A percentile compares a stretch with the other conserved stretches of the same genome.
These are phyloP conservation scores for Rhynchosporium agropyri DNA, from an alignment of 2,329 filamentous ascomycete species.

Conservation along the genomic window DNA sequence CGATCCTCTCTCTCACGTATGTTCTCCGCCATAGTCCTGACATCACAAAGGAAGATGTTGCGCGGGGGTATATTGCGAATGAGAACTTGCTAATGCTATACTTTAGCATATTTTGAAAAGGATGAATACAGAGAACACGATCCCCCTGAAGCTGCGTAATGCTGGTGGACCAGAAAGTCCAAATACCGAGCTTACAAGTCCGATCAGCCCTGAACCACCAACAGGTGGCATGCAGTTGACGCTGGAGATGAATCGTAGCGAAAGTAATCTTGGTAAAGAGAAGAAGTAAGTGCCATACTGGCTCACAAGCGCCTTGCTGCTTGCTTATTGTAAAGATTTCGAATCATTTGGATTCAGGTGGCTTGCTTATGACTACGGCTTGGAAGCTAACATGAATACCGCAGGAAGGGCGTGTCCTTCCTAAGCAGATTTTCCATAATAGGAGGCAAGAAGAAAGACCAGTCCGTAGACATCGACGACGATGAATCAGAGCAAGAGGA, in stretches of 20 bases:
- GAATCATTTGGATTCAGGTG: slow-evolving; percentile 15
- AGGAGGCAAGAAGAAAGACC: slow-evolving; percentile 72
- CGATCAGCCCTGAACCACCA: slow-evolving; percentile 34
- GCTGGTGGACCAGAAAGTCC: slow-evolving; percentile 56
- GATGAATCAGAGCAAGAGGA: slow-evolving; percentile 73
- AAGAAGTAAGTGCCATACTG: slow-evolving; percentile 60
- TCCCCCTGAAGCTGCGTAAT: slow-evolving; percentile 54
- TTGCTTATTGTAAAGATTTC: slow-evolving; percentile 25
- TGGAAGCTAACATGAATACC: slow-evolving; percentile 22
- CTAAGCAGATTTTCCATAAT: slow-evolving; percentile 80
- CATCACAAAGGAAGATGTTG: slow-evolving; percentile 8
- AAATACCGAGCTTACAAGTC: slow-evolving; percentile 31
- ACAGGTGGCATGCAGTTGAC: slow-evolving; percentile 44
- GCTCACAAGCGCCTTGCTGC: slow-evolving; percentile 12
- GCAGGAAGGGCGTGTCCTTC: slow-evolving; percentile 85
- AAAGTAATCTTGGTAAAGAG: slow-evolving; percentile 51
- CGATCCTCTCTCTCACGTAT: slow-evolving; percentile 69
- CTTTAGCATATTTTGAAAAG: slow-evolving; percentile 62
- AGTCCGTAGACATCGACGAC: slow-evolving; percentile 51
- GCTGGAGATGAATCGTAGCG: slow-evolving; percentile 37
- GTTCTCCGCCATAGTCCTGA: slow-evolving; percentile 36
- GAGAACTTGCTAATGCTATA: slow-evolving; percentile 30
- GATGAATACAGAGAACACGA: slow-evolving; percentile 64
- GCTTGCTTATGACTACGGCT: slow-evolving; percentile 29
- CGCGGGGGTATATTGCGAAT: background rate